Percentiles rank a stretch among this genome's conserved stretches.
Conservation (phyloP, 2,329 filamentous ascomycete genomes). For the Fusarium marasasianum region DNA sequence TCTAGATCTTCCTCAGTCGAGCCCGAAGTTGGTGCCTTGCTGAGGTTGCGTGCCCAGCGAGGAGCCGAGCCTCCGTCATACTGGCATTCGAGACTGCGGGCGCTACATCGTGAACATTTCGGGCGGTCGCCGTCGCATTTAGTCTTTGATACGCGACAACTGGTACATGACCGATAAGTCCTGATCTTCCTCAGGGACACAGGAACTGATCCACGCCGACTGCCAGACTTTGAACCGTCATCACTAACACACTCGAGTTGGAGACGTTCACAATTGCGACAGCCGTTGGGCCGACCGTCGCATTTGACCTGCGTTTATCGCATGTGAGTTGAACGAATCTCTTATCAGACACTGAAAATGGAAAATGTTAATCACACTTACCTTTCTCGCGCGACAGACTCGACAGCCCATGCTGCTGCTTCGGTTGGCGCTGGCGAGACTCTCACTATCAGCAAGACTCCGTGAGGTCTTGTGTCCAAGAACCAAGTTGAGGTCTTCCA, state of each 20-base stretch:
- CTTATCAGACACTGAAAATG: not conserved
- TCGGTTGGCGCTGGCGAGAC: conserved; percentile 25
- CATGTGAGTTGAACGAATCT: conserved; percentile 16
- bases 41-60: conserved; percentile 50
- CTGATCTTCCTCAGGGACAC: conserved; percentile 51
- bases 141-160: conserved; percentile 53
- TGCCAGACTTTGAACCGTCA: conserved; percentile 43
- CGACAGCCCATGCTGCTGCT: conserved; percentile 50
- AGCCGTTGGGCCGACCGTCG: conserved; percentile 53
- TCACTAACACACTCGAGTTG: conserved; percentile 54
- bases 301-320: conserved; percentile 50
- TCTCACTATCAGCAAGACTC: conserved; percentile 24
- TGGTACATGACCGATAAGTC: conserved; percentile 53
- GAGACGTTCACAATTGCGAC: conserved; percentile 55
- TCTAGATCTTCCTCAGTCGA: conserved; percentile 38
- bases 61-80: conserved; percentile 52
- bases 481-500: conserved; percentile 25
- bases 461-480: conserved; percentile 28
- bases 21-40: conserved; percentile 37
- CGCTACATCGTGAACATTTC: conserved; percentile 49
- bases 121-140: conserved; percentile 55
- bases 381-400: conserved; percentile 54
- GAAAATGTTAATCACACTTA: conserved; percentile 26
- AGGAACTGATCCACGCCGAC: conserved; percentile 38
- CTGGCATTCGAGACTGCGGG: conserved; percentile 49